phyloP scores from a whole-genome alignment of 2,329 filamentous ascomycete genomes.

The Sclerotinia subarctica region DNA sequence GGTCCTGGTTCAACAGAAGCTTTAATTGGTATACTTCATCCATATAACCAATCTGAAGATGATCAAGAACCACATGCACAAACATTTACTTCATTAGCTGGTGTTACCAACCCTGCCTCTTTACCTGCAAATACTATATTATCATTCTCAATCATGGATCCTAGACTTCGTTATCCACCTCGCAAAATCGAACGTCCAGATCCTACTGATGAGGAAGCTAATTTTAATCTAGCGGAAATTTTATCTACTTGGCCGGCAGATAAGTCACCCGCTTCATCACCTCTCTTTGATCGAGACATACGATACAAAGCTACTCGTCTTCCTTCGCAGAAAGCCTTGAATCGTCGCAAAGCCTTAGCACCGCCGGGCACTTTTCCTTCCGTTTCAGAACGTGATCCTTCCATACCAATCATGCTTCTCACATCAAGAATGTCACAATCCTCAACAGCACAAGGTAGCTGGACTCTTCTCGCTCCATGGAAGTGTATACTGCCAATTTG shows the following conservation, averaged over 20 bases:
- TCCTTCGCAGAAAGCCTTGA: slow-evolving; percentile 76
- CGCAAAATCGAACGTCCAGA: slow-evolving; percentile 47
- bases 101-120: slow-evolving; percentile 64
- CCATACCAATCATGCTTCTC: slow-evolving; percentile 73
- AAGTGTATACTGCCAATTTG: slow-evolving; percentile 82
- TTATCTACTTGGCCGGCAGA: slow-evolving; percentile 69
- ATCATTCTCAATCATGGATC: slow-evolving; percentile 72
- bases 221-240: slow-evolving; percentile 51
- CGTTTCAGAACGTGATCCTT: slow-evolving; percentile 59
- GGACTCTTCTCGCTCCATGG: slow-evolving; percentile 87
- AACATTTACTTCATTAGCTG: slow-evolving; percentile 51
- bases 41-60: slow-evolving; percentile 42
- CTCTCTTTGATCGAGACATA: slow-evolving; percentile 65
- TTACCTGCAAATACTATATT: slow-evolving; percentile 69
- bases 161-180: slow-evolving; percentile 75
- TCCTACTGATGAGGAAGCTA: slow-evolving; percentile 40
- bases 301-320: slow-evolving; percentile 64
- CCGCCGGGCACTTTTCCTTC: slow-evolving; percentile 61
- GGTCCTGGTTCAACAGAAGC: slow-evolving; percentile 78
- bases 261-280: slow-evolving; percentile 44
- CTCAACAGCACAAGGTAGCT: slow-evolving; percentile 61
- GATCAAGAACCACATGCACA: slow-evolving; percentile 44
- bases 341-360: slow-evolving; percentile 66
- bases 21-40: slow-evolving; percentile 64
- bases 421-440: slow-evolving; percentile 51